phyloP scores from a whole-genome alignment of 2,329 filamentous ascomycete species.

The Dactylellina drechsleri region DNA sequence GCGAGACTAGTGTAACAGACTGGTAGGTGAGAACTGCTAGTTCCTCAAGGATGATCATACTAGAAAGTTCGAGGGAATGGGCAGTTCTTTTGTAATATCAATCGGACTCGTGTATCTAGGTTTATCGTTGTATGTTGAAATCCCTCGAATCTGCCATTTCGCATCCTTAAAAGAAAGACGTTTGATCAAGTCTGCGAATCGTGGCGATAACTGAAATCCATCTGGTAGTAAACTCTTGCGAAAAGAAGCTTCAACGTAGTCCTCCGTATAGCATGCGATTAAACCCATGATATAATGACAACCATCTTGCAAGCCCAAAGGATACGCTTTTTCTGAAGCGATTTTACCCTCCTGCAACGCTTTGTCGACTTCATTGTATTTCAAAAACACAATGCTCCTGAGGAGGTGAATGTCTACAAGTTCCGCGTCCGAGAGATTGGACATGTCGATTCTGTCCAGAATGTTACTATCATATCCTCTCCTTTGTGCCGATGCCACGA shows the following conservation, averaged over 20 bases:
- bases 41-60: slow-evolving; percentile 3
- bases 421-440: slow-evolving; percentile 32
- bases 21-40: neutral
- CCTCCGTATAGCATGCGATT: slow-evolving; percentile 41
- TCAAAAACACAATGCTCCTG: slow-evolving; percentile 29
- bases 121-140: slow-evolving; percentile 19
- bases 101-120: slow-evolving; percentile 25
- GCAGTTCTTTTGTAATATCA: slow-evolving; percentile 40
- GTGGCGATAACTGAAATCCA: slow-evolving; percentile 28
- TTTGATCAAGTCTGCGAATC: slow-evolving; percentile 32
- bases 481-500: slow-evolving; percentile 16
- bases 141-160: slow-evolving; percentile 26
- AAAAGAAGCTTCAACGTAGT: slow-evolving; percentile 35
- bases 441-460: slow-evolving; percentile 41
- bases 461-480: slow-evolving; percentile 16
- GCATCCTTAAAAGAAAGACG: slow-evolving; percentile 36
- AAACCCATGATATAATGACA: slow-evolving; percentile 44
- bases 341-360: slow-evolving; percentile 32
- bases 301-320: slow-evolving; percentile 16
- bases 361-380: slow-evolving; percentile 34
- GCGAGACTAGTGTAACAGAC: neutral
- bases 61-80: slow-evolving; percentile 20
- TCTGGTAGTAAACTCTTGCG: slow-evolving; percentile 31
- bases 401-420: slow-evolving; percentile 37
- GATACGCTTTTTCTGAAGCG: slow-evolving; percentile 30